These are phyloP conservation scores for Populus pruinosa DNA, from an alignment of 345 rosid genomes.

Conservation along the genomic window DNA sequence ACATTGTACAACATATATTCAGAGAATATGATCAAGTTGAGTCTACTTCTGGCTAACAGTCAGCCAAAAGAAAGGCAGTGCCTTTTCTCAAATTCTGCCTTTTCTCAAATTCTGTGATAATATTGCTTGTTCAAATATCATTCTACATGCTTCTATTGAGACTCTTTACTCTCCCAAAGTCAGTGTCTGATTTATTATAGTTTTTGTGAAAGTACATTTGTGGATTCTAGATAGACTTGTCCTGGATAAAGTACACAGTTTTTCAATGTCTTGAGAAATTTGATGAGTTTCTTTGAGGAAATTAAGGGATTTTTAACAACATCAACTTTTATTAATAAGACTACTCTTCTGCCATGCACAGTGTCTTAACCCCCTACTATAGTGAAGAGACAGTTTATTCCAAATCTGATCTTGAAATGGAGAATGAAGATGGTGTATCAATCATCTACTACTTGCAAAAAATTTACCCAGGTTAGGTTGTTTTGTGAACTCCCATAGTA, in stretches of 20 bases:
- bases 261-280: slow-evolving; percentile 1
- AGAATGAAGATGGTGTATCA: slow-evolving; percentile 96
- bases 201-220: neutral
- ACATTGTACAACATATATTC: too few species aligned
- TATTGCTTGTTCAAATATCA: too few species aligned
- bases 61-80: too few species aligned
- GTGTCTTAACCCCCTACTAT: slow-evolving; percentile 95
- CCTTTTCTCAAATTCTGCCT: too few species aligned
- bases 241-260: neutral
- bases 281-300: neutral
- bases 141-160: too few species aligned
- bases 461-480: slow-evolving; percentile 72
- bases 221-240: slow-evolving; percentile 9
- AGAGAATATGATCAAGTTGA: too few species aligned
- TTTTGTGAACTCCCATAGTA: slow-evolving; percentile 10
- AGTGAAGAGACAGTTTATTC: slow-evolving; percentile 97
- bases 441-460: slow-evolving; percentile 92
- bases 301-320: neutral
- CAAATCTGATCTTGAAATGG: slow-evolving; percentile 82
- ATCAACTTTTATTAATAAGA: slow-evolving; percentile 1
- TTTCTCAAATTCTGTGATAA: too few species aligned
- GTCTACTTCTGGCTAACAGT: too few species aligned
- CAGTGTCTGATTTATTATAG: neutral
- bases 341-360: slow-evolving; percentile 34
- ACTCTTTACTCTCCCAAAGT: neutral